Base-by-base conservation (phyloP, 495 filamentous ascomycete species). In the Aspergillus funiculosus region DNA sequence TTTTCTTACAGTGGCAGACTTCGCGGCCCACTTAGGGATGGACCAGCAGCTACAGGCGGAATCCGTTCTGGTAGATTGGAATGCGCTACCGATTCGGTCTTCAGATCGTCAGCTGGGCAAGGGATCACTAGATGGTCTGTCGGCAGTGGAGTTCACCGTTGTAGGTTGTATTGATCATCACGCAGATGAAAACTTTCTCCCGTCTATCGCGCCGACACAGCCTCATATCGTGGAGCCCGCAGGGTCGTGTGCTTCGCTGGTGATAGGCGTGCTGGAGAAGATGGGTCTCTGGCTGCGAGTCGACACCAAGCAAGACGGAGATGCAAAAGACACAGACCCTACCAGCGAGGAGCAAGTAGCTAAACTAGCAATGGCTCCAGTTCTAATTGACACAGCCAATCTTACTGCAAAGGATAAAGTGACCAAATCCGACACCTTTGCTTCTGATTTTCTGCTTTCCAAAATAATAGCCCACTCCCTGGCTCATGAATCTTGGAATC, bases 151-250 rank as follows among this genome's bases (percentile, higher is more conserved):
- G 30, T 69, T 60, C 19, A 58, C 67, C 5, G 73, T 91, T 0
- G 56, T 76, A 5, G 92, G 85, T n/a, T 87, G 86, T 45, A 82
- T 98, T 32, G 92, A 98, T 61, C 92, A 98, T 63, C 94, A 97
- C 59, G 80, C 78, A 0, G 87, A 98, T 53, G 92, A 98, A 57
- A 52, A 68, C 25, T 70, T 66, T 15, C 69, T 94, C 0, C 76
- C 82, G 0, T 28, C 48, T 8, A 20, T 34, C 34, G 4, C 35
- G 54, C 6, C 46, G 50, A 15, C 41, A 29, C 34, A 62, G 5
- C 82, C 84, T 2, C 68, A 83, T 7, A 66, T 90, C 0, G 75
- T 97, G 10, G 66, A 79, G 31, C 82, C 77, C 36, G 67, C 74
- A 22, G 86, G 90, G 0, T 92, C 86, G 50, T 98, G 92, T 67